Evolutionary conservation across 2,329 filamentous ascomycete species (phyloP), one percentile per base, ranked within the genome.

Genomic region (Ceratocystis colombiana): DNA sequence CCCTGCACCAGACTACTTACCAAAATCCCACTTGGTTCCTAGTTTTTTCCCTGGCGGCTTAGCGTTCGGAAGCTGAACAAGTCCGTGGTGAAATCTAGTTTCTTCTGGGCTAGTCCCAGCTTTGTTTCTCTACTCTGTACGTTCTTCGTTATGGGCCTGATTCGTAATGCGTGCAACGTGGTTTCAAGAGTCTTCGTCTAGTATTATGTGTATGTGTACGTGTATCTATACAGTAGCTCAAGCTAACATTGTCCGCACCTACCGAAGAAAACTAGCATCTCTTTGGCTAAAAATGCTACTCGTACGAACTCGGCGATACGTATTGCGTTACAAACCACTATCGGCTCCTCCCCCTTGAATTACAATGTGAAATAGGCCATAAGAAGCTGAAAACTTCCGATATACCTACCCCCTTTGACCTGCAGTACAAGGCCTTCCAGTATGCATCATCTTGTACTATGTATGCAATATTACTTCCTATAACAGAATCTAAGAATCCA

Each of bases 11-110:
- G 17, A 1, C 17, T 33, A 12, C 10, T 17, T 3, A n/a, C 55
- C 12, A 30, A 59, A 12, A 33, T 59, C 55, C 8, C 55, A n/a
- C 55, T 37, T 59, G 12, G 22, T 5, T 12, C 55, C 55, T 59
- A 37, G 55, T 8, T 59, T 59, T 37, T 33, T 30, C 55, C 25
- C 33, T 59, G 37, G 28, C 25, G 28, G 55, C 55, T 25, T 59
- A 37, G 55, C 55, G 5, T 37, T 59, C 5, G 22, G n/a, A 17
- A 37, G 55, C 55, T 59, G 55, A 59, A 59, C 12, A 59, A 59
- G 28, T 30, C 15, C 7, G 17, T 20, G 55, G 7, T 59, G 55
- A 33, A 33, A 10, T 17, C 33, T 6, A n/a, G 28, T 20, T 37
- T n/a, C 10, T 37, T n/a, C 20, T 8, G 6, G 28, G 15, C 25